Evolutionary conservation across 495 filamentous ascomycete species (phyloP).

Genomic region (Penicillium crystallinum): DNA sequence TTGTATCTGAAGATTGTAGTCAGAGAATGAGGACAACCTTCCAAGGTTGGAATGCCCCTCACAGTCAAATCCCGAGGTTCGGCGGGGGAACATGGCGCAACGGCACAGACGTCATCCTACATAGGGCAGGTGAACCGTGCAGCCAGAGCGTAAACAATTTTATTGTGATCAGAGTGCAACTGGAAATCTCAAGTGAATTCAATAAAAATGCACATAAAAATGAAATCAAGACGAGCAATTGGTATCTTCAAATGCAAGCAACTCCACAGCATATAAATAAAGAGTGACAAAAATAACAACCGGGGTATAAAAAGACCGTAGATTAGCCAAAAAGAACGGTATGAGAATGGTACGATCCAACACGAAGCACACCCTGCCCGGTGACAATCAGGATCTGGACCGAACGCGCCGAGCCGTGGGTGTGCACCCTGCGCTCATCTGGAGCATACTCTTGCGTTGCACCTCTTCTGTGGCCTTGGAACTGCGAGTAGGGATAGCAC

Average conservation of each 20-base stretch:
- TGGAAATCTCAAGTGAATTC: neutral
- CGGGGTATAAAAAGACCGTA: neutral
- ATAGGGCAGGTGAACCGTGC: constrained; percentile 3
- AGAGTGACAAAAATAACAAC: neutral
- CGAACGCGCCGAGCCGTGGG: constrained; percentile 39
- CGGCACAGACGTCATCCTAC: constrained; percentile 18
- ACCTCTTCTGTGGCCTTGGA: constrained; percentile 14
- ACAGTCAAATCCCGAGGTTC: neutral
- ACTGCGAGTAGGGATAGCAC: constrained; percentile 22
- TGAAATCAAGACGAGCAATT: constrained; percentile 3
- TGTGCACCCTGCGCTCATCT: constrained; percentile 38
- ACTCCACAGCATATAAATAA: constrained; percentile 3
- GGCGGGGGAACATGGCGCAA: constrained; percentile 2
- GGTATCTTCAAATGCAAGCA: constrained; percentile 15
- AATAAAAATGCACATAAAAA: neutral
- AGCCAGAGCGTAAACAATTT: neutral
- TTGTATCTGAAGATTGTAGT: neutral
- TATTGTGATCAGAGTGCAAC: constrained; percentile 2
- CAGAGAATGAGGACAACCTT: neutral
- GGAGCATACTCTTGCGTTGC: constrained; percentile 30
- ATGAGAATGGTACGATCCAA: neutral
- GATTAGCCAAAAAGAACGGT: neutral
- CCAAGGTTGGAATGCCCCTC: neutral
- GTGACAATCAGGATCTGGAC: constrained; percentile 21
- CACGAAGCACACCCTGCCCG: neutral